These are phyloP conservation scores for Saksenaea oblongispora DNA, from an alignment of 371 early-diverging fungal species.

Conservation along the genomic window DNA sequence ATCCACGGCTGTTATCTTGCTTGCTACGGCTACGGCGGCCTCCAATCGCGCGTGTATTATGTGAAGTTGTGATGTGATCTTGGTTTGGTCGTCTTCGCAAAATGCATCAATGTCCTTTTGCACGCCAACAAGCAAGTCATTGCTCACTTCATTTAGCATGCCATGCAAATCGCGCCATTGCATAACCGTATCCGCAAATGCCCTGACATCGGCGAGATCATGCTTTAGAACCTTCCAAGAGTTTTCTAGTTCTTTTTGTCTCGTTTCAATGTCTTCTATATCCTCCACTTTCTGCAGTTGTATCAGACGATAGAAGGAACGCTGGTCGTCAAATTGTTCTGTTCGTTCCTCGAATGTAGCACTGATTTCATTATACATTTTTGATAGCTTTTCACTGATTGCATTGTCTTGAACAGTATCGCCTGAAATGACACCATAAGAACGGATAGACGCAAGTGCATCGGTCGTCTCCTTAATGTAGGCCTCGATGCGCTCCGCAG, in stretches of 20 bases:
- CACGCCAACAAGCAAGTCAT: background rate
- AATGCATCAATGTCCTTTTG: background rate
- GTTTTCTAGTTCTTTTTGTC: background rate
- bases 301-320: conserved; percentile 9
- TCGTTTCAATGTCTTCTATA: background rate
- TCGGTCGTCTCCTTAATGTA: background rate
- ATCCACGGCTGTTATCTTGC: background rate
- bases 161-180: conserved; percentile 14
- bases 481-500: background rate
- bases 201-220: background rate
- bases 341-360: conserved; percentile 1
- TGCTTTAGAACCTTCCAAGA: background rate
- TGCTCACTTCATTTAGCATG: conserved; percentile 1
- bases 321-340: conserved; percentile 6
- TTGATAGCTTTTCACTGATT: background rate
- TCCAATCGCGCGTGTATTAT: background rate
- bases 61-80: background rate
- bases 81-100: background rate
- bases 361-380: background rate
- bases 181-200: background rate
- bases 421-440: conserved; percentile 2
- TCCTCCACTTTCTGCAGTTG: conserved; percentile 10
- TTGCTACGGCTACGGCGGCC: background rate
- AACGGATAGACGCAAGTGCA: background rate
- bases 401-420: background rate